Base-by-base conservation (phyloP, 2,329 filamentous ascomycete genomes). In the Phaeophleospora eucalypticola region DNA sequence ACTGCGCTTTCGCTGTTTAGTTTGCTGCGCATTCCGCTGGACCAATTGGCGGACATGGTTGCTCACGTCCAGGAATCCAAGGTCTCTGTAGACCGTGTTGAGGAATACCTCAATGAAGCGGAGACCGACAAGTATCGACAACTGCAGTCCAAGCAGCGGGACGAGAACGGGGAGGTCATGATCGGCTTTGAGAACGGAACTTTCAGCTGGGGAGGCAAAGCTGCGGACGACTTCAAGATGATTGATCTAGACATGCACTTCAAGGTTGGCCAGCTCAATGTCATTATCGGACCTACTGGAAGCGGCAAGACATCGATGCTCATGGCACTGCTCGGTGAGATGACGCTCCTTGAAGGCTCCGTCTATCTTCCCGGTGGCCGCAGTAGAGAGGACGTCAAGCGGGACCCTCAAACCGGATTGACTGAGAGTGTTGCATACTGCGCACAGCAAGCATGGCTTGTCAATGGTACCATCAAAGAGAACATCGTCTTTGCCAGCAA, bases 21-120 rank as follows among this genome's bases (percentile, higher is more conserved):
- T 65, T 82, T 98, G 34, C 82, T 98, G 12, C 84, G 93, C 39
- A 87, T 96, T 43, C 93, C 93, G 3, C 75, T 98, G 37, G 93
- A 98, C 66, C 91, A 97, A 70, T 78, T 98, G 44, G 93, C 93
- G 41, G 93, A 98, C 68, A 98, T 98, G 93, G 86, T 97, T 63
- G 93, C 93, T 9, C 93, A 97, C 70, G 90, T 98, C 3, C 89
- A 96, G 71, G 93, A 98, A 69, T 88, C 90, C 18, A 95, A 95
- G 71, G 91, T 98, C 16, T 98, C 93, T 0, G 83, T 98, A 42
- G 90, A 96, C 62, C 90, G 93, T 74, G 88, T 98, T 6, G 91
- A 98, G 63, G 87, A 95, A 59, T 98, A 96, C 61, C 70, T 98
- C 35, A 83, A 79, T 47, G 93, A 98, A 65, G 89, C 93, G 6